Evolutionary conservation across 2,329 filamentous ascomycete species (phyloP), one percentile per base, ranked within the genome.

Genomic region (Penicillium digitatum): DNA sequence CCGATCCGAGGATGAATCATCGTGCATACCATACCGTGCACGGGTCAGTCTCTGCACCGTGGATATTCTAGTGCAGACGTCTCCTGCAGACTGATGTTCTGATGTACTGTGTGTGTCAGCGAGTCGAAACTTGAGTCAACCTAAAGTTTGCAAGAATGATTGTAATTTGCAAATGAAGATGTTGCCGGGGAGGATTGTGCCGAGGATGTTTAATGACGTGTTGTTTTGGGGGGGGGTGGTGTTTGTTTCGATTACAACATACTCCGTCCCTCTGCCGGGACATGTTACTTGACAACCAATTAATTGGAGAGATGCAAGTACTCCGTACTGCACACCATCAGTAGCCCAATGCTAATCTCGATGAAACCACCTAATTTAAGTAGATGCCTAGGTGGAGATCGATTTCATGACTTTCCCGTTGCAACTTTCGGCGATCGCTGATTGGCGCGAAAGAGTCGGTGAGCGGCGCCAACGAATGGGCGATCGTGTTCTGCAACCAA

Each of bases 371-470:
- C 38, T n/a, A 34, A 52, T 45, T 27, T 40, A 40, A 48, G 20
- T 24, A 27, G 24, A 45, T 24, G 20, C 7, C 9, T 5, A 34
- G 29, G 43, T 45, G 27, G 43, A 26, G 22, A 52, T 52, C 26
- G 18, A 32, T 18, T 48, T 29, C 27, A 52, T 45, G n/a, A 48
- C 22, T 43, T 26, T 48, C 44, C 43, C 27, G 26, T 48, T 49
- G 35, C 37, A 16, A 42, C 29, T 49, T 48, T 49, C 8, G 24
- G 27, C 37, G 44, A 11, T n/a, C 44, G 22, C 29, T 54, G 51
- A 54, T 54, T 54, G 51, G 51, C 11, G 3, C 12, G 38, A 56
- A 71, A 70, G 59, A 69, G 68, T 69, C 69, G 69, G 69, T 72
- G 68, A 72, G 61, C 59, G 40, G 31, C 31, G 48, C 54, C 60